Base-by-base conservation (phyloP, 768 basidiomycete genomes). In the Serpula lacrymans region DNA sequence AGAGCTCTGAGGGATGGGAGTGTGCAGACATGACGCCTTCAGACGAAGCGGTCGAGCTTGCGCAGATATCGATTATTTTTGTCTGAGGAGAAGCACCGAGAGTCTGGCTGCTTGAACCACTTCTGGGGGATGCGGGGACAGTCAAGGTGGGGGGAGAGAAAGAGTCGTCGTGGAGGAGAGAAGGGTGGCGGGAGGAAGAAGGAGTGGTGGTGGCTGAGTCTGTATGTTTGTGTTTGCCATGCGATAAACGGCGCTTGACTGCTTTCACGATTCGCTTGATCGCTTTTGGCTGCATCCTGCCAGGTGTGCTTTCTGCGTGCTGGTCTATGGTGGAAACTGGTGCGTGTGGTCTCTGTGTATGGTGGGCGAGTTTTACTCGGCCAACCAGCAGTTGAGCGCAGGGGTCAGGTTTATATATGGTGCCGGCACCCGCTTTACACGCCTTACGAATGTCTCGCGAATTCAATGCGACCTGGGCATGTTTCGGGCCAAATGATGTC, bases 241-340 rank as follows among this genome's bases (percentile, higher is more conserved):
- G 41, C 14, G 62, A 64, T 14, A 62, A 50, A 35, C 37, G 60
- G 37, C 53, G 60, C 37, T 62, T 64, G 22, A 64, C 55, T 10
- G 55, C 60, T 9, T 64, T 51, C 10, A 62, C 53, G 17, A 62
- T 50, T 0, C 51, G 58, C 18, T 52, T 58, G 30, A 62, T 57
- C 1, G 54, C 47, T 35, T 57, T 58, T 51, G 60, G 56, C 20
- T 63, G 59, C 62, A 64, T 62, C n/a, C n/a, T n/a, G n/a, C n/a
- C n/a, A n/a, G n/a, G n/a, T n/a, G n/a, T n/a, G n/a, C n/a, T n/a
- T n/a, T n/a, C n/a, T n/a, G n/a, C n/a, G n/a, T n/a, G n/a, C n/a
- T n/a, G n/a, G n/a, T n/a, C n/a, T n/a, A n/a, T n/a, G n/a, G n/a
- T n/a, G n/a, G n/a, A n/a, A n/a, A n/a, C n/a, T n/a, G n/a, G n/a